Base-by-base conservation (phyloP, 2,329 filamentous ascomycete species). In the Trichoderma sp. region DNA sequence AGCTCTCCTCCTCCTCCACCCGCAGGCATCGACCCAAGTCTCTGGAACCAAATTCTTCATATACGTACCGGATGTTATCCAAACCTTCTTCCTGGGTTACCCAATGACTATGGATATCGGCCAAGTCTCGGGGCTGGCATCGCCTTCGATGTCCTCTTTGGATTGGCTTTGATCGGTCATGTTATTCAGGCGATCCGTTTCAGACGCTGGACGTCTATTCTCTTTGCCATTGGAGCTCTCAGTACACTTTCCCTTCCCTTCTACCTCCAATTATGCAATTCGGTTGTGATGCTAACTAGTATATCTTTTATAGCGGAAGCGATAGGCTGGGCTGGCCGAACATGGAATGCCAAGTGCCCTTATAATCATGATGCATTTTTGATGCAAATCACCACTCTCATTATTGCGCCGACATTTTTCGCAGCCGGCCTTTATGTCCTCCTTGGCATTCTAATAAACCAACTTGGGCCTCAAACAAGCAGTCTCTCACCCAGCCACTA, bases 341-440 rank as follows among this genome's bases (percentile, higher is more conserved):
- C 84, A 4, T 86, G 84, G 83, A 85, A 84, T 11, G 77, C 83
- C 17, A 74, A 83, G 63, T 87, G 85, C 68, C 84, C 84, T 1
- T 86, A 86, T 74, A 86, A 85, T 75, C 71, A 77, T 13, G 81
- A 81, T 15, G 84, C 85, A 13, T 87, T 86, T 71, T 76, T 86
- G 6, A 84, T 86, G 76, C 85, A 87, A 74, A 86, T 86, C 55
- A 84, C 83, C 2, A 83, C 81, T 12, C 81, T 83, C 63, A 81
- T 82, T 70, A 79, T 83, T 69, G 79, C 77, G 9, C 85, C 85
- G 11, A 84, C 83, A 6, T 87, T 87, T 78, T 85, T 85, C 76
- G 85, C 84, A 15, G 85, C 85, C 2, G 85, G 83, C 2, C 81
- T 87, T 64, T 87, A 87, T 76, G 78, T 87, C 64, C 78, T 86